These are phyloP conservation scores for Cicer bijugum DNA, from an alignment of 306 rosid species.

Conservation along the genomic window DNA sequence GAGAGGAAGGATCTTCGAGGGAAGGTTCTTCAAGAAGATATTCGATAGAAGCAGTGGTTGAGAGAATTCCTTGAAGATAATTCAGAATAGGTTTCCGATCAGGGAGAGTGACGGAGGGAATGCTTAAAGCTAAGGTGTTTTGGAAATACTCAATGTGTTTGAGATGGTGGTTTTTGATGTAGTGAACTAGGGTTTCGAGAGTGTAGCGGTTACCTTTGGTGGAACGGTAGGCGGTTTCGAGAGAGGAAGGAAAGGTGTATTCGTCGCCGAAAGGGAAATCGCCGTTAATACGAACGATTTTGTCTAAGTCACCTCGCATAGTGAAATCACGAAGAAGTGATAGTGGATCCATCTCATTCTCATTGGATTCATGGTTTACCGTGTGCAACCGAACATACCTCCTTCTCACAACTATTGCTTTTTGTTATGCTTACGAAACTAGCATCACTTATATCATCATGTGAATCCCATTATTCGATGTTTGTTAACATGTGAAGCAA, in stretches of 20 bases:
- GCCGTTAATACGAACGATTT: conserved; percentile 59
- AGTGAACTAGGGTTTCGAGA: conserved; percentile 91
- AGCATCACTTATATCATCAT: too few species aligned
- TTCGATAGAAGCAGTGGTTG: conserved; percentile 83
- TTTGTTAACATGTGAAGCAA: too few species aligned
- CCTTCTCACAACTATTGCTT: background rate
- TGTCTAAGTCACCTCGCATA: conserved; percentile 83
- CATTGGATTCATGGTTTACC: background rate
- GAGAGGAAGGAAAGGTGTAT: conserved; percentile 70
- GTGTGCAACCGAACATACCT: background rate
- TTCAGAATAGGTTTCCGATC: conserved; percentile 90
- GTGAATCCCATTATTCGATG: too few species aligned
- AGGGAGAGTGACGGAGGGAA: conserved; percentile 81
- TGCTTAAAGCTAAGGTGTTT: conserved; percentile 72
- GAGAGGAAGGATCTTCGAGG: conserved; percentile 42
- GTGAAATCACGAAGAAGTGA: conserved; percentile 91
- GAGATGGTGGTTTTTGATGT: conserved; percentile 71
- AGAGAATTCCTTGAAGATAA: conserved; percentile 75
- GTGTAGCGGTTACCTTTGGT: conserved; percentile 91
- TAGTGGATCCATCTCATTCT: conserved; percentile 78
- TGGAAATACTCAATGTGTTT: conserved; percentile 91
- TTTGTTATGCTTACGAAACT: too few species aligned
- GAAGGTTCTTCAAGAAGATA: conserved; percentile 61
- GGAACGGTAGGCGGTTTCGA: conserved; percentile 84
- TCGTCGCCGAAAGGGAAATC: conserved; percentile 89